Percentiles rank a stretch among this genome's conserved stretches.
phyloP scores from a whole-genome alignment of 2,329 filamentous ascomycete species.

The Monosporascus sp. region DNA sequence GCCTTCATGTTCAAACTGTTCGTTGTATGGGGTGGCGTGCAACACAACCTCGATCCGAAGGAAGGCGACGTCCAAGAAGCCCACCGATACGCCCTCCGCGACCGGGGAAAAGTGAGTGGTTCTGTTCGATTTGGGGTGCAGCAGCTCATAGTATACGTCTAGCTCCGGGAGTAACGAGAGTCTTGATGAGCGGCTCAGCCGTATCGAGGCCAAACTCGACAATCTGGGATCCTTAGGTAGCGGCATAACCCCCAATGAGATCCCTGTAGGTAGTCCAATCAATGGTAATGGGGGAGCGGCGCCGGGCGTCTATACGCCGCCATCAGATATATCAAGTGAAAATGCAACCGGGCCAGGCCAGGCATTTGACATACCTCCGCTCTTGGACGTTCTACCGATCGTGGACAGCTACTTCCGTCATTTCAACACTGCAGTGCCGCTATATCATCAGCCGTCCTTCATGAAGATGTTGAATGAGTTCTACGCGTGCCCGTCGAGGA shows the following conservation, averaged over 20 bases:
- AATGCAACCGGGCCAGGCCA: neutral
- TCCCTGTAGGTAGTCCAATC: neutral
- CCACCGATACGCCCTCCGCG: conserved; percentile 5
- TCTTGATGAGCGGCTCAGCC: conserved; percentile 20
- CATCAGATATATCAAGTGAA: neutral
- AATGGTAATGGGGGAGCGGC: neutral
- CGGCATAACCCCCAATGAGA: neutral
- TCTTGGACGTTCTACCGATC: conserved; percentile 29
- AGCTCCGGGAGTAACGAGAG: conserved; percentile 3
- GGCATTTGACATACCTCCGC: conserved; percentile 19
- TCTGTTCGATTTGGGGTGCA: neutral
- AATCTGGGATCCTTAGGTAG: conserved; percentile 6
- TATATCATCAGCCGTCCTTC: conserved; percentile 32
- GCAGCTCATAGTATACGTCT: neutral
- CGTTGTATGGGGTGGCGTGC: conserved; percentile 37
- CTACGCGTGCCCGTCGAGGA: conserved; percentile 23
- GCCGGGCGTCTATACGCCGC: no score
- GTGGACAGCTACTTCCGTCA: conserved; percentile 32
- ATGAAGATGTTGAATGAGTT: conserved; percentile 31
- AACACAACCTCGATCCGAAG: conserved; percentile 24
- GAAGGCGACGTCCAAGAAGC: conserved; percentile 8
- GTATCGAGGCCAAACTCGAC: conserved; percentile 24
- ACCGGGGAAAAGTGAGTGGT: neutral
- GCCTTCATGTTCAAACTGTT: conserved; percentile 39
- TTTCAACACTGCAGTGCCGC: conserved; percentile 31